Evolutionary conservation across 345 rosid genomes (phyloP), one percentile per base, ranked within the genome.

Genomic region (Euphorbia tirucalli): DNA sequence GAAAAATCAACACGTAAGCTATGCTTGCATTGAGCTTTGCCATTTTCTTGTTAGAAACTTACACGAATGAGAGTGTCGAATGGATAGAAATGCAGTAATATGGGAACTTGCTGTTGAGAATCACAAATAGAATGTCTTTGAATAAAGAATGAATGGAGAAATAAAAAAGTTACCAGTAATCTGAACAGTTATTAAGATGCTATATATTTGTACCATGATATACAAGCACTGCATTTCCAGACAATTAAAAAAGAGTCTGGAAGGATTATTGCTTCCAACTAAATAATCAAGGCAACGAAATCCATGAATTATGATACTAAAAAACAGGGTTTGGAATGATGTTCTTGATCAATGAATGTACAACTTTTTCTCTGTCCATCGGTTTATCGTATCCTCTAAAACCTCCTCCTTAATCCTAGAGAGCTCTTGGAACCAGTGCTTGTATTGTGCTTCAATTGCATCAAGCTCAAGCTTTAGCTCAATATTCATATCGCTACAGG

Each of bases 401-500:
- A 74, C 81, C 57, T 78, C 70, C 37, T 65, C 69, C 28, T 39
- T 78, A 74, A 35, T 74, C 62, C 64, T 58, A 35, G 71, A 35
- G 56, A 77, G 81, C 54, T 77, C 71, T 30, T 63, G 64, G 63
- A 73, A 64, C 77, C 74, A 73, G 28, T 62, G 43, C 54, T 57
- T 70, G 25, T 72, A 68, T 44, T 63, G 81, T 35, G 65, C 70
- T 52, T 68, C 77, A 30, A 74, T 49, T 4, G 74, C 55, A 15
- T 65, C 61, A 15, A 78, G 60, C 56, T 73, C 75, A 18, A 62
- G 15, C 68, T 73, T 78, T 37, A 63, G 74, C 44, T 78, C 77
- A 1, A 5, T 64, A 25, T 73, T 66, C 5, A 58, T 13, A 11
- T 68, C 73, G 46, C 56, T 68, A 16, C 50, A n/a, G n/a, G n/a